These are phyloP conservation scores for Cyberlindnera meyerae DNA, from an alignment of 805 yeast species.

Conservation along the genomic window DNA sequence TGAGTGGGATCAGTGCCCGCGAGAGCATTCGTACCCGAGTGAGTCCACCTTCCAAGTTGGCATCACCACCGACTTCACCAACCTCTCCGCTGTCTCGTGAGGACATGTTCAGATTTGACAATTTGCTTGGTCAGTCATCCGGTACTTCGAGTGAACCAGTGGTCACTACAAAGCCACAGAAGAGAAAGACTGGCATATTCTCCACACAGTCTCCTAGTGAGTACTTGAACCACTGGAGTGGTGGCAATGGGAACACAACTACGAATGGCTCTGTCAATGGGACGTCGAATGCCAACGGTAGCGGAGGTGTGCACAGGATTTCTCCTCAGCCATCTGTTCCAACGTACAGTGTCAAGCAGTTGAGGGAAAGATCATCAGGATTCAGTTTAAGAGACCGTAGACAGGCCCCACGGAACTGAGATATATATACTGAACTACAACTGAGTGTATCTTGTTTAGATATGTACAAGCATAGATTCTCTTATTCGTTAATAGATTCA, in stretches of 20 bases:
- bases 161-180: conserved; percentile 8
- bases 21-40: conserved; percentile 10
- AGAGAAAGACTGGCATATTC: conserved; percentile 17
- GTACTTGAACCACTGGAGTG: conserved; percentile 17
- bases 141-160: background rate
- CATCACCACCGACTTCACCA: conserved; percentile 23
- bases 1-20: conserved; percentile 22
- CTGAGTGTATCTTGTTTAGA: background rate
- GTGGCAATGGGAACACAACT: too few relatives aligned
- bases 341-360: conserved; percentile 5
- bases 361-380: conserved; percentile 24
- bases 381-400: conserved; percentile 22
- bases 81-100: conserved; percentile 31
- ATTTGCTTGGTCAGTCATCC: conserved; percentile 21
- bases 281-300: too few relatives aligned
- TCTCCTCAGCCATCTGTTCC: conserved; percentile 6
- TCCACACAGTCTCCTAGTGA: conserved; percentile 17
- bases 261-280: too few relatives aligned
- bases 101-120: conserved; percentile 42
- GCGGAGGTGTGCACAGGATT: conserved; percentile 1
- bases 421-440: background rate
- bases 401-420: conserved; percentile 2
- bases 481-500: too few relatives aligned
- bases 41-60: conserved; percentile 8
- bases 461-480: conserved; percentile 7